Evolutionary conservation across 306 rosid genomes (phyloP), one percentile per base, ranked within the genome.

Genomic region (Rosa multiflora): DNA sequence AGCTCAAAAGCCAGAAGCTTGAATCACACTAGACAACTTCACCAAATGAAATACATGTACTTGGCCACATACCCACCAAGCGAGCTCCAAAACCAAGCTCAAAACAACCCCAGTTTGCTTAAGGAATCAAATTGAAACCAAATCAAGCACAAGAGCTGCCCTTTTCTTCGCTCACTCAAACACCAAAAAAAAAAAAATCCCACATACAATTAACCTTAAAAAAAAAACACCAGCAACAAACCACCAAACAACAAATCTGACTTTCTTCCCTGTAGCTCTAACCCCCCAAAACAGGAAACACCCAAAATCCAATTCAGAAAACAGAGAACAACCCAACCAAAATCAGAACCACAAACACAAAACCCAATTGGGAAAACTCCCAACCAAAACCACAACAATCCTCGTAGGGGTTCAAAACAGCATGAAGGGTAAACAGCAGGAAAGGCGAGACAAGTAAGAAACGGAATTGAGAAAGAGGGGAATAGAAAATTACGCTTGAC

Each of bases 71-170:
- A 47, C 32, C 35, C 15, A 73, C 67, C 66, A 42, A 49, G 32
- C 42, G 21, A 79, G 39, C 67, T 26, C 26, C 43, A 78, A 43
- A 72, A 7, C 8, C 48, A 72, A 72, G 46, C 75, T 72, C 62
- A 49, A 70, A 4, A 29, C 39, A 70, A 70, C 40, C 74, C 74
- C 58, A 47, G 56, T 73, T 73, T 40, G 68, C 64, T 47, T 56
- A 63, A 70, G 67, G 73, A 17, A 73, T 62, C 82, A 66, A 85
- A 85, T 79, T 48, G 82, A 86, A 88, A 82, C 85, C 85, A 81
- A 72, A 51, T 73, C 69, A 74, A 70, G 83, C 86, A 85, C 75
- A 83, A 71, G 79, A 85, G 89, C 73, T 86, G 79, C 88, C 90
- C 87, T 78, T 80, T 35, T 62, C 74, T 52, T 72, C 52, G 79